Conservation (phyloP, 1,139 yeast species). For the Candida anutae region DNA sequence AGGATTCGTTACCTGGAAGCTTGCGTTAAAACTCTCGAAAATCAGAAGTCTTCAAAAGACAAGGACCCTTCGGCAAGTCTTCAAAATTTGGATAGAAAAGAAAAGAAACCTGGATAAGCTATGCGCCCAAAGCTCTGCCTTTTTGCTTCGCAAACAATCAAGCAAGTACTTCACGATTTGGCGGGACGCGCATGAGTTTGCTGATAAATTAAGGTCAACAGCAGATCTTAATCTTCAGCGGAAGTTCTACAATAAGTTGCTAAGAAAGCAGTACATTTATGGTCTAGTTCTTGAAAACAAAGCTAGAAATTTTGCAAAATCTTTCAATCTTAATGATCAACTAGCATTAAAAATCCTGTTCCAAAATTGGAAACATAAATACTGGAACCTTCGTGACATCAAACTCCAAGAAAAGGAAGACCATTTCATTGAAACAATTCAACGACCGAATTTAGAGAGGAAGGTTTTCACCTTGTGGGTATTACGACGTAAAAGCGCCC, state of each 20-base stretch:
- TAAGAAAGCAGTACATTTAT: conserved; percentile 1
- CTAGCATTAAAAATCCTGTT: conserved; percentile 4
- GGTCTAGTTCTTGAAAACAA: conserved; percentile 1
- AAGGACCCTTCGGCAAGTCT: too few relatives aligned
- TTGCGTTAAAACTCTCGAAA: too few relatives aligned
- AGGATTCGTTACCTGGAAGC: too few relatives aligned
- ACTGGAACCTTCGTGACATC: too few relatives aligned
- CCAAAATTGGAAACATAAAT: conserved; percentile 18
- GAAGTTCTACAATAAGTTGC: conserved; percentile 10
- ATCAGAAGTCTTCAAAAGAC: too few relatives aligned
- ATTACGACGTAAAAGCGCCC: too few relatives aligned
- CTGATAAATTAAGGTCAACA: not conserved
- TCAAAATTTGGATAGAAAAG: too few relatives aligned
- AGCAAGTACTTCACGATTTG: not conserved
- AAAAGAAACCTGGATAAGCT: too few relatives aligned
- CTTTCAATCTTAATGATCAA: conserved; percentile 4
- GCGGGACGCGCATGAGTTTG: not conserved
- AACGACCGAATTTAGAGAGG: too few relatives aligned
- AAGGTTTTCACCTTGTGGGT: too few relatives aligned
- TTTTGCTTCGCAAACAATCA: too few relatives aligned
- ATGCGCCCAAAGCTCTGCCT: too few relatives aligned
- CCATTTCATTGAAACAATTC: conserved; percentile 6
- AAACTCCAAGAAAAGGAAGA: conserved; percentile 2
- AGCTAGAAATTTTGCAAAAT: conserved; percentile 1
- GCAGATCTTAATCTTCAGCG: conserved; percentile 15